Evolutionary conservation across 2,329 filamentous ascomycete genomes (phyloP).

Genomic region (Fusarium tjaetaba): DNA sequence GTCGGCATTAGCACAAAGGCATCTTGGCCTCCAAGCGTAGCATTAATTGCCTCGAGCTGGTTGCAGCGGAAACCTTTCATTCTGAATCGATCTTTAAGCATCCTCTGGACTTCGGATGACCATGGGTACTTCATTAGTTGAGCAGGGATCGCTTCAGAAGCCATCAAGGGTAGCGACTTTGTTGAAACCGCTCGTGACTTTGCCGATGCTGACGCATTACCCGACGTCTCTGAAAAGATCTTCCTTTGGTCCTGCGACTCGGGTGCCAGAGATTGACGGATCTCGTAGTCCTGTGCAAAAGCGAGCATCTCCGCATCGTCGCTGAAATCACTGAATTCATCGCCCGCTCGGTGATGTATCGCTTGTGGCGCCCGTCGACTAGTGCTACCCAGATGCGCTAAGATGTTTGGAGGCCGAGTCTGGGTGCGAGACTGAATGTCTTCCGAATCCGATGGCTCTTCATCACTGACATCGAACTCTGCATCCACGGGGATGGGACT

Average conservation of each 20-base stretch:
- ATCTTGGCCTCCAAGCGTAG: conserved; percentile 86
- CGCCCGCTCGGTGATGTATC: conserved; percentile 38
- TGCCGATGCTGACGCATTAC: conserved; percentile 51
- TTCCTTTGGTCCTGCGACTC: conserved; percentile 46
- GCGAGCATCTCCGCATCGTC: conserved; percentile 64
- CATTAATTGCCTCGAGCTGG: conserved; percentile 95
- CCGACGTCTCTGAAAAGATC: conserved; percentile 60
- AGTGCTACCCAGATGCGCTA: not conserved
- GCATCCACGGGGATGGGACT: conserved; percentile 18
- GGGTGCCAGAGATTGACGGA: conserved; percentile 47
- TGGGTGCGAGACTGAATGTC: conserved; percentile 39
- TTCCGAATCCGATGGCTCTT: conserved; percentile 46
- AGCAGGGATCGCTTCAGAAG: conserved; percentile 53
- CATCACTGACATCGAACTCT: conserved; percentile 42
- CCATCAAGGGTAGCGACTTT: conserved; percentile 42
- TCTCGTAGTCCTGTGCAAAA: conserved; percentile 61
- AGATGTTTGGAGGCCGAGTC: conserved; percentile 8
- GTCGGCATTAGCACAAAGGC: conserved; percentile 98
- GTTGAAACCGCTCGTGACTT: conserved; percentile 49
- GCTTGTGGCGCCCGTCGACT: conserved; percentile 30
- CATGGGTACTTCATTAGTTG: conserved; percentile 76
- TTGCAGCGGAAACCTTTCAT: conserved; percentile 89
- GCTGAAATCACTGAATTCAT: conserved; percentile 59
- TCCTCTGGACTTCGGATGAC: conserved; percentile 85
- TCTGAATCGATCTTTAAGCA: conserved; percentile 84